Conservation (phyloP, 257 asterid species). For the Ilex aquifolium region DNA sequence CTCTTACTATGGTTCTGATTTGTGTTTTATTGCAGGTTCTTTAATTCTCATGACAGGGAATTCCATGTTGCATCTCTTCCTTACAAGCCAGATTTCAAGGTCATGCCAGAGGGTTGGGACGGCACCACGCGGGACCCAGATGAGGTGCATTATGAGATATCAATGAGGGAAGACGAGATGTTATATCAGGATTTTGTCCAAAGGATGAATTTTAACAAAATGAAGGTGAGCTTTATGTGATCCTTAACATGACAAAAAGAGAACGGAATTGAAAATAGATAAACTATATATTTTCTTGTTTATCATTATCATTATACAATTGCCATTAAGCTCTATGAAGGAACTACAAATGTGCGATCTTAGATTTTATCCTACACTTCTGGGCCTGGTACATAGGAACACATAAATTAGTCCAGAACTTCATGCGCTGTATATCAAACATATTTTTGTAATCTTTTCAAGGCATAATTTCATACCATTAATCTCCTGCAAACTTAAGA, state of each 20-base stretch:
- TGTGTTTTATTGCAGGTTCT: slow-evolving; percentile 51
- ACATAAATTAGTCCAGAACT: no score
- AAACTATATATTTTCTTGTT: no score
- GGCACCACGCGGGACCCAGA: slow-evolving; percentile 94
- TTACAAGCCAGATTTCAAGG: slow-evolving; percentile 89
- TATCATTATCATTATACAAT: no score
- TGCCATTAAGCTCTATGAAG: no score
- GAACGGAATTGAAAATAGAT: no score
- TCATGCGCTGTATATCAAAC: no score
- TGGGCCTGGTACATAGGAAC: no score
- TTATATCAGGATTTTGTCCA: slow-evolving; percentile 79
- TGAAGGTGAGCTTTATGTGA: slow-evolving; percentile 76
- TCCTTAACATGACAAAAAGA: neutral
- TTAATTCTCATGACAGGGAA: slow-evolving; percentile 71
- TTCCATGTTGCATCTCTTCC: slow-evolving; percentile 93
- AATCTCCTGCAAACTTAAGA: neutral
- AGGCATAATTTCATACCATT: no score
- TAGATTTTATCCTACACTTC: no score
- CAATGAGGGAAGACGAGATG: slow-evolving; percentile 91
- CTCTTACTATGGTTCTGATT: neutral
- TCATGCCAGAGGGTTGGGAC: slow-evolving; percentile 99
- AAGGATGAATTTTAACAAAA: slow-evolving; percentile 73
- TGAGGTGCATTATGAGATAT: slow-evolving; percentile 92
- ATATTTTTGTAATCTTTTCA: no score
- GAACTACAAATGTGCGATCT: no score